Percentiles rank a stretch among this genome's conserved stretches.
Conservation (phyloP, 768 basidiomycete genomes). For the Tubosaeta brunneosetosa region DNA sequence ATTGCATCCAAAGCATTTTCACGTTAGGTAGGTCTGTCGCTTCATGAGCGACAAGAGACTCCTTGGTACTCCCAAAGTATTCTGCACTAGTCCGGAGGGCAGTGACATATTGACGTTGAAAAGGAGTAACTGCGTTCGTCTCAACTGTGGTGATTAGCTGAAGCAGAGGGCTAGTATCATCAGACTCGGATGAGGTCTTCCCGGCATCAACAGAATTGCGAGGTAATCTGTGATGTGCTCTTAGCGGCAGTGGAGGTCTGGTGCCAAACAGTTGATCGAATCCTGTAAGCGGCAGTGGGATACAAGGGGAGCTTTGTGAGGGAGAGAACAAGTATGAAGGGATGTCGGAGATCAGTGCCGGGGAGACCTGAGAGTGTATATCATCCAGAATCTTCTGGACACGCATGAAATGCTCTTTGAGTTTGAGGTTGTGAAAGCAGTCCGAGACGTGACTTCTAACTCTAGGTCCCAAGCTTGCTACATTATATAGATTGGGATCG, state of each 20-base stretch:
- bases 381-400: neutral
- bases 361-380: too few relatives aligned
- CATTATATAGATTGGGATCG: neutral
- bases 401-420: neutral
- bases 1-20: neutral
- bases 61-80: too few relatives aligned
- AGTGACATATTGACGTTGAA: neutral
- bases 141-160: neutral
- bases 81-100: neutral
- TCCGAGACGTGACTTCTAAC: neutral
- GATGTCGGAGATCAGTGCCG: neutral
- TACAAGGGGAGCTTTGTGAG: neutral
- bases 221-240: neutral
- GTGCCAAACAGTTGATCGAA: too few relatives aligned
- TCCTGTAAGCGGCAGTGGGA: too few relatives aligned
- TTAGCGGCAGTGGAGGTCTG: too few relatives aligned
- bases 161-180: too few relatives aligned
- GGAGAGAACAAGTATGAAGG: neutral
- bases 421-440: neutral
- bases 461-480: neutral
- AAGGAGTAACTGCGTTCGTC: neutral
- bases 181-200: too few relatives aligned
- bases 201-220: neutral
- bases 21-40: slow-evolving; percentile 1
- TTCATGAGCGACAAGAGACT: too few relatives aligned